Evolutionary conservation across 1,284 basidiomycete species (phyloP), one percentile per base, ranked within the genome.

Genomic region (Mycena citricolor): DNA sequence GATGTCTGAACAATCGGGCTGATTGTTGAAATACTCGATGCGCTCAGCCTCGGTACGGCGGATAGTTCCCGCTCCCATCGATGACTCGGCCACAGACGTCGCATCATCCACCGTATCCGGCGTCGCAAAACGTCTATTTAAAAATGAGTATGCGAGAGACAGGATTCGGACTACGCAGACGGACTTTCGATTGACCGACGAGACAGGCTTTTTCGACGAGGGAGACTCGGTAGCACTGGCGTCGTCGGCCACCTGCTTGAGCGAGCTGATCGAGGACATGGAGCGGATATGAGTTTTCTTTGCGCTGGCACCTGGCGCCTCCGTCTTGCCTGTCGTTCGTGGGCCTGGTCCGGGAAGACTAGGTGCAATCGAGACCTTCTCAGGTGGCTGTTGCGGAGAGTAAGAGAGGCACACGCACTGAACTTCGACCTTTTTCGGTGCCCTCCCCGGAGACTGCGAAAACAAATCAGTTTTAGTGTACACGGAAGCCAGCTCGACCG

Each of bases 31-130:
- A 59, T 78, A 80, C 56, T 79, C 71, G 32, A 77, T 70, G 31
- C 81, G 75, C 53, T 83, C 78, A 4, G 65, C 61, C 61, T 82
- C 81, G 14, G 68, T 75, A 45, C 79, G 76, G 22, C 78, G 73
- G 25, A 73, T 69, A 38, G 61, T 63, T 30, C 54, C 59, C 20
- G 56, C 58, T 44, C 67, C 68, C 24, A 66, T 61, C 8, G 65
- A 67, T 3, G 74, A 77, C 42, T 74, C 74, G 4, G 73, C 67
- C 21, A 78, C 61, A 5, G 78, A 78, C 5, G 59, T 64, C 39
- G 61, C 59, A 44, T 77, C 76, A 44, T 74, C 74, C 11, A 63
- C 68, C 10, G 59, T 61, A 17, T 71, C 69, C 11, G 67, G 59
- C 4, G 49, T 48, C 21, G 49, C 44, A 21, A 54, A 42, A 5